Evolutionary conservation across 208 protist species (phyloP).

Genomic region (Leishmania aethiopica): DNA sequence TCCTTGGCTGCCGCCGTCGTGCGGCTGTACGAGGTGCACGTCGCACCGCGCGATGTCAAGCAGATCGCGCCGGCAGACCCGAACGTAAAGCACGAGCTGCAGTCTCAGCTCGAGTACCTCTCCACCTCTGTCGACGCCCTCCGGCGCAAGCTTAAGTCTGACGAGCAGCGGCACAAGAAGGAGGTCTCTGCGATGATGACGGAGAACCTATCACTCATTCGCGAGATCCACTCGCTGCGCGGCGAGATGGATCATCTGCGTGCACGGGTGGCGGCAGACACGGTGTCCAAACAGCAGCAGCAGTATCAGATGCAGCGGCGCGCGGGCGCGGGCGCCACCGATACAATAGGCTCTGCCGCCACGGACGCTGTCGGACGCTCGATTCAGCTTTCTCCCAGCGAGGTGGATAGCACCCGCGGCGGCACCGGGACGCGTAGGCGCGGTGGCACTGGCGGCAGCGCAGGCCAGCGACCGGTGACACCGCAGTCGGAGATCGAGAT

Average conservation of each 20-base stretch:
- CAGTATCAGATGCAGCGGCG: constrained; percentile 28
- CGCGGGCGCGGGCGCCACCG: neutral
- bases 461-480: constrained; percentile 33
- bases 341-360: neutral
- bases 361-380: constrained; percentile 2
- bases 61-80: constrained; percentile 72
- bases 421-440: constrained; percentile 8
- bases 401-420: constrained; percentile 10
- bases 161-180: constrained; percentile 87
- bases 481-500: constrained; percentile 71
- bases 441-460: neutral
- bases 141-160: constrained; percentile 89
- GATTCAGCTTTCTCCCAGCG: neutral
- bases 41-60: constrained; percentile 64
- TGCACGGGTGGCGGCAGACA: constrained; percentile 63
- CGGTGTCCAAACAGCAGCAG: constrained; percentile 38
- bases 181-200: constrained; percentile 94
- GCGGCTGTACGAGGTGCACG: constrained; percentile 88
- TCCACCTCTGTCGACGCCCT: constrained; percentile 93
- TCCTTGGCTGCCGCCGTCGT: constrained; percentile 81
- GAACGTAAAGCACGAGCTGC: constrained; percentile 89
- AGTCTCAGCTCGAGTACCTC: constrained; percentile 92
- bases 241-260: constrained; percentile 85
- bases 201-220: constrained; percentile 95
- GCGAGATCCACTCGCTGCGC: constrained; percentile 95